phyloP scores from a whole-genome alignment of 179 eudicot genomes.

The Monotropa hypopitys region DNA sequence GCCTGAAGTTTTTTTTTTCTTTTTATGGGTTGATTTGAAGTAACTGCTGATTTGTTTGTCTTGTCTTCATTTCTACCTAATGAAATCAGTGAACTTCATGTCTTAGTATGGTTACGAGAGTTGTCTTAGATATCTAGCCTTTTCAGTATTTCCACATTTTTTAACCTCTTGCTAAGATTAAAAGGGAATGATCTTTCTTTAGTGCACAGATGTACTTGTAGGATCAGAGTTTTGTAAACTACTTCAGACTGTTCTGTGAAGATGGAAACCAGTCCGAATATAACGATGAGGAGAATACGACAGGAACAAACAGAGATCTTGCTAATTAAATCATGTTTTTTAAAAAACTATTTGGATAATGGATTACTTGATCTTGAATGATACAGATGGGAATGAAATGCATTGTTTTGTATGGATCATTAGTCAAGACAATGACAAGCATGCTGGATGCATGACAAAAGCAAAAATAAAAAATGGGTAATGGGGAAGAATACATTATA shows the following conservation, averaged over 20 bases:
- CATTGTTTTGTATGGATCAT: not conserved
- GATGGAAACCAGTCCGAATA: not conserved
- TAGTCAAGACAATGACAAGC: not conserved
- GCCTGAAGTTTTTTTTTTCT: not conserved
- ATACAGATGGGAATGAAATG: not conserved
- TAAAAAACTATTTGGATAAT: not conserved
- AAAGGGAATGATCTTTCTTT: not conserved
- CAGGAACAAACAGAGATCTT: not conserved
- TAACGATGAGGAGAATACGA: not conserved
- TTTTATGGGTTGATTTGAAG: not conserved
- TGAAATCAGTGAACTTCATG: not conserved
- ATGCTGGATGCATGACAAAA: not conserved
- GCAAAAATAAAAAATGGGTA: not conserved
- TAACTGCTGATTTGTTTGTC: not conserved
- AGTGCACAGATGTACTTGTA: not conserved
- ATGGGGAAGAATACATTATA: not conserved
- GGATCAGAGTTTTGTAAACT: constrained; percentile 3
- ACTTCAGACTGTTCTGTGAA: not conserved
- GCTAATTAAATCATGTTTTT: not conserved
- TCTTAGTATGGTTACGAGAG: not conserved
- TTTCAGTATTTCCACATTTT: not conserved
- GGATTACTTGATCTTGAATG: not conserved
- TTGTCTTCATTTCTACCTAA: not conserved
- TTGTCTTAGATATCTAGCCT: not conserved
- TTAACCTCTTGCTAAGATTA: not conserved